Conservation (phyloP, 306 rosid genomes). For the Mimosa bimucronata region DNA sequence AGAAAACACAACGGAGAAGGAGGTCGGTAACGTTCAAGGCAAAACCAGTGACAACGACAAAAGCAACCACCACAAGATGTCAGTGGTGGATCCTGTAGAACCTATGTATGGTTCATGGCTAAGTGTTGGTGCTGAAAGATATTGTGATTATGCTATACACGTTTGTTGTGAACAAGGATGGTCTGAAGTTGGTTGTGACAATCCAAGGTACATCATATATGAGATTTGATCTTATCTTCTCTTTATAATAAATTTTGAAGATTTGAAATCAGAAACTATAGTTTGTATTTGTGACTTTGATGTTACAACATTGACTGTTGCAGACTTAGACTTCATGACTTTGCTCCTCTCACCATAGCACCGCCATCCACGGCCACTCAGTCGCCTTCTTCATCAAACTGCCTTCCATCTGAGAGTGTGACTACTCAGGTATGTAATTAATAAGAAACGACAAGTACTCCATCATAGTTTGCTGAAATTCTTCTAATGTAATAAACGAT, state of each 20-base stretch:
- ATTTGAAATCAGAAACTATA: neutral
- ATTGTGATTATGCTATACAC: neutral
- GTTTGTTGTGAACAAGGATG: neutral
- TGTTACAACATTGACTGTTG: neutral
- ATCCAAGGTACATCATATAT: neutral
- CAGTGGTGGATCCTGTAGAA: neutral
- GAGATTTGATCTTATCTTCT: neutral
- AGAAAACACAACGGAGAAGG: too few species aligned
- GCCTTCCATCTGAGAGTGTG: neutral
- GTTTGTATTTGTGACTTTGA: neutral
- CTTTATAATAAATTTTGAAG: neutral
- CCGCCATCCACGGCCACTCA: neutral
- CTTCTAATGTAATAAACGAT: neutral
- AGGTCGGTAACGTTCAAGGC: too few species aligned
- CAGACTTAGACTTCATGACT: neutral
- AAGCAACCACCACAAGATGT: too few species aligned
- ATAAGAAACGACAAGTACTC: neutral
- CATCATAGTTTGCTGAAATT: neutral
- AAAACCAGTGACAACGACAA: too few species aligned
- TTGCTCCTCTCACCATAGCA: neutral
- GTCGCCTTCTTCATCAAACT: neutral
- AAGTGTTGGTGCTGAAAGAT: neutral
- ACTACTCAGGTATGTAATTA: neutral
- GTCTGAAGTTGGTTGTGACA: neutral
- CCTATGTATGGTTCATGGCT: neutral